A percentile compares a stretch with the other conserved stretches of the same genome.
Evolutionary conservation across 2,329 filamentous ascomycete species (phyloP).

Genomic region (Aspergillus piperis): DNA sequence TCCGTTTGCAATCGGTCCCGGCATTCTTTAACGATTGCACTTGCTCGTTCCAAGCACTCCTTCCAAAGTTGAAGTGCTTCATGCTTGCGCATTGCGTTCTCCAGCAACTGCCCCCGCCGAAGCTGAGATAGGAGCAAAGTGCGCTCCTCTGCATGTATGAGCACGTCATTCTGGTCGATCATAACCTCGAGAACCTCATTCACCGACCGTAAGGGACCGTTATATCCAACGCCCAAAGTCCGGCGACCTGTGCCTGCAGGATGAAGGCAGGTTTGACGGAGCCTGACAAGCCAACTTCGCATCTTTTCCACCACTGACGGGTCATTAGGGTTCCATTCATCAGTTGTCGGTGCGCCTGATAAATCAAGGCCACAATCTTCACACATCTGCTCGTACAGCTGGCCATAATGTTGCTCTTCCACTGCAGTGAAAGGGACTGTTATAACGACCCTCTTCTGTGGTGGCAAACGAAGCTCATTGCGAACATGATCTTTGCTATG

Average conservation of each 20-base stretch:
- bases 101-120: slow-evolving; percentile 73
- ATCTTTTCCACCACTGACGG: slow-evolving; percentile 65
- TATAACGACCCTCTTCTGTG: slow-evolving; percentile 82
- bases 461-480: slow-evolving; percentile 74
- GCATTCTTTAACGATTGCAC: slow-evolving; percentile 58
- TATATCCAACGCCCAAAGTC: slow-evolving; percentile 60
- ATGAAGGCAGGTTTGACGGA: slow-evolving; percentile 83
- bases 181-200: slow-evolving; percentile 85
- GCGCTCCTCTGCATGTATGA: slow-evolving; percentile 69
- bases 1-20: slow-evolving; percentile 62
- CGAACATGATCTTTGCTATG: slow-evolving; percentile 83
- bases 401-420: slow-evolving; percentile 85
- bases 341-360: slow-evolving; percentile 62
- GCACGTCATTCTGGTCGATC: slow-evolving; percentile 78
- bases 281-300: slow-evolving; percentile 73
- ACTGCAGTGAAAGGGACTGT: slow-evolving; percentile 87
- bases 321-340: slow-evolving; percentile 67
- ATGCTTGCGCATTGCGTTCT: slow-evolving; percentile 68
- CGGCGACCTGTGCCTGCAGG: slow-evolving; percentile 69
- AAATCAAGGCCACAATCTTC: slow-evolving; percentile 66
- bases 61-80: slow-evolving; percentile 73
- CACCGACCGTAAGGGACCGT: slow-evolving; percentile 73
- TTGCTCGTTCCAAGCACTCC: slow-evolving; percentile 54
- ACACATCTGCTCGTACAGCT: slow-evolving; percentile 74
- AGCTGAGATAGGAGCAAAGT: slow-evolving; percentile 64